Percentiles rank a stretch among this genome's conserved stretches.
These are phyloP conservation scores for Pseudotsuga menziesii DNA, from an alignment of 75 land plant species.

Conservation along the genomic window DNA sequence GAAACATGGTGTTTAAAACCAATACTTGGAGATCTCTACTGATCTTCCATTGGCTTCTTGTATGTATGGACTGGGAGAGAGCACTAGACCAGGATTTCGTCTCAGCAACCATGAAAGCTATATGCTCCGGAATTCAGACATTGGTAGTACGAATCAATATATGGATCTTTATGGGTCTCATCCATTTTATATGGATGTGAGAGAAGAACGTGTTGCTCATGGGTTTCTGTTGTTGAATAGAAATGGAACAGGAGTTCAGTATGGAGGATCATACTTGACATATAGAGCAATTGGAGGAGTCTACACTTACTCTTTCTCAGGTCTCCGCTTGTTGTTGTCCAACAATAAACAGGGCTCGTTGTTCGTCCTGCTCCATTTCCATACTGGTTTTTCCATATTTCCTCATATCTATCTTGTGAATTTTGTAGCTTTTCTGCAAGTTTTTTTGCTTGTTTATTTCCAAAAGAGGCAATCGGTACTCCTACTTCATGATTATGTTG, in stretches of 20 bases:
- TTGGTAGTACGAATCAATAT: constrained; percentile 39
- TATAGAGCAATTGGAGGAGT: constrained; percentile 85
- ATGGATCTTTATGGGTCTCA: constrained; percentile 70
- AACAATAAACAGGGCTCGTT: constrained; percentile 79
- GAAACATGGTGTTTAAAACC: constrained; percentile 80
- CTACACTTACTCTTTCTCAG: constrained; percentile 81
- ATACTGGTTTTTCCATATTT: constrained; percentile 80
- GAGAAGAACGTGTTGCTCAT: constrained; percentile 45
- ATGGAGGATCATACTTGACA: constrained; percentile 52
- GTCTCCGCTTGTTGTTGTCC: constrained; percentile 73
- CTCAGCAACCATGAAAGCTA: constrained; percentile 39
- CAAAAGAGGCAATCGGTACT: no score
- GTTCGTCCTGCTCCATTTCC: constrained; percentile 95
- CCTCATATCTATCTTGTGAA: no score
- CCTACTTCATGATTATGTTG: no score
- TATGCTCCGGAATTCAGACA: constrained; percentile 72
- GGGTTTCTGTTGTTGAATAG: constrained; percentile 84
- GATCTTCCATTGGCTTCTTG: constrained; percentile 46
- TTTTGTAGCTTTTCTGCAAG: no score
- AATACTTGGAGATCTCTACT: constrained; percentile 82
- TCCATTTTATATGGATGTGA: constrained; percentile 27
- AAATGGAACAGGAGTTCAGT: constrained; percentile 88
- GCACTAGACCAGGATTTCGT: constrained; percentile 61
- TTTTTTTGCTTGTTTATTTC: no score
- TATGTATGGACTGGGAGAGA: constrained; percentile 86